Evolutionary conservation across 495 filamentous ascomycete species (phyloP), one percentile per base, ranked within the genome.

Genomic region (Neurospora sp.): DNA sequence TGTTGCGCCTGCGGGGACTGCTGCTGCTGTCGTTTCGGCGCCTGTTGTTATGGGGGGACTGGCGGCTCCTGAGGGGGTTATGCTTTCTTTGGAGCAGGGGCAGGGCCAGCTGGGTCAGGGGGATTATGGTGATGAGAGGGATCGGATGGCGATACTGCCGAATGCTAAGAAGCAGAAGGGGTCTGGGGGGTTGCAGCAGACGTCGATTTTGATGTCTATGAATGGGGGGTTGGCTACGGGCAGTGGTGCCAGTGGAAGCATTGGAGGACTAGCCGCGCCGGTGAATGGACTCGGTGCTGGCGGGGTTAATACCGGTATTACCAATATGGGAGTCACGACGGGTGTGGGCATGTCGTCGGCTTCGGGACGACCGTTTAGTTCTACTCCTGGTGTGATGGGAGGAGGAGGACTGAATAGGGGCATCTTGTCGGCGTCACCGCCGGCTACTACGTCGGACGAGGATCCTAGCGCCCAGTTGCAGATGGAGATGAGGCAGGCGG

Each of bases 401-500:
- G 79, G 80, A 37, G 35, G 35, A 37, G 35, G 35, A 37, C 35
- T 71, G 14, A 69, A 38, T 16, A 44, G 40, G 31, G 69, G 41
- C 39, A 70, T 38, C 6, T 71, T 53, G 71, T 37, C 44, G 31
- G 42, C 71, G 1, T 48, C 69, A 0, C n/a, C 70, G 18, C 37
- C 73, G 9, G 45, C 72, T 4, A 76, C 69, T 16, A 74, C 73
- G 42, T 71, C 74, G 27, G 77, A 76, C 48, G 72, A 74, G 68
- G 84, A 83, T 42, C 82, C 85, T 8, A 81, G 74, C 74, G 79
- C 82, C 6, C 85, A 86, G 79, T 75, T 86, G 42, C 81, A 80
- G 77, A 72, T 80, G 74, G 85, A 85, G 78, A 87, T 87, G 75
- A 80, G 85, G 37, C 78, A 82, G 76, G 82, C 81, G 65, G 53